Evolutionary conservation across 495 filamentous ascomycete species (phyloP), one percentile per base, ranked within the genome.

Genomic region (Podospora comata): DNA sequence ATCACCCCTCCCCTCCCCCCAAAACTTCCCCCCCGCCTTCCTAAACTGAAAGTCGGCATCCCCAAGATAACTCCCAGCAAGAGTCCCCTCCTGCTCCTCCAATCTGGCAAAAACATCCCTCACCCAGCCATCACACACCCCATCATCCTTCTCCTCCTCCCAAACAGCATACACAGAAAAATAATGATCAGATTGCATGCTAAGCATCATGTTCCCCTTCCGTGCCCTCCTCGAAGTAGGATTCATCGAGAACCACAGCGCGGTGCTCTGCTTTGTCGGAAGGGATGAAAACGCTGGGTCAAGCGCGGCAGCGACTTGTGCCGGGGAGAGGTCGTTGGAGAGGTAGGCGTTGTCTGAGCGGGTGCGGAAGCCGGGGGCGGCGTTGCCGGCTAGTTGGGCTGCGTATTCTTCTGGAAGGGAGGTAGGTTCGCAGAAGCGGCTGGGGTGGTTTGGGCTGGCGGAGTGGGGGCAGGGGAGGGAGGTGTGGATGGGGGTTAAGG

Each of bases 141-240:
- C 65, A 67, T 85, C 84, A 30, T 85, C 82, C 5, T 72, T 53
- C 5, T 74, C 75, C 18, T 81, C 72, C 44, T 84, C 81, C 84
- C 84, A 86, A 0, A 86, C 75, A 0, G 79, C 76, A 65, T 86
- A 86, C 5, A 85, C 44, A 0, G 84, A 80, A 65, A 87, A 80
- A 62, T 86, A 87, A 70, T 87, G 84, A 62, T 86, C 84, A 5
- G 76, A 78, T 34, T 84, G 84, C 77, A 86, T 76, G 18, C 76
- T 81, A 2, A 85, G 67, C 1, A 84, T 82, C 85, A 87, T 86
- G 60, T 82, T 79, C 27, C 23, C 61, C 13, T 5, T 5, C 18
- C 11, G 1, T 3, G 1, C 2, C 32, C 59, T 32, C 27, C 59
- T 71, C 34, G 79, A 81, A 28, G 74, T 76, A 0, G 84, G 84